A percentile compares a stretch with the other conserved stretches of the same genome.
phyloP scores from a whole-genome alignment of 768 basidiomycete species.

The Symmetrospora coprosmae region DNA sequence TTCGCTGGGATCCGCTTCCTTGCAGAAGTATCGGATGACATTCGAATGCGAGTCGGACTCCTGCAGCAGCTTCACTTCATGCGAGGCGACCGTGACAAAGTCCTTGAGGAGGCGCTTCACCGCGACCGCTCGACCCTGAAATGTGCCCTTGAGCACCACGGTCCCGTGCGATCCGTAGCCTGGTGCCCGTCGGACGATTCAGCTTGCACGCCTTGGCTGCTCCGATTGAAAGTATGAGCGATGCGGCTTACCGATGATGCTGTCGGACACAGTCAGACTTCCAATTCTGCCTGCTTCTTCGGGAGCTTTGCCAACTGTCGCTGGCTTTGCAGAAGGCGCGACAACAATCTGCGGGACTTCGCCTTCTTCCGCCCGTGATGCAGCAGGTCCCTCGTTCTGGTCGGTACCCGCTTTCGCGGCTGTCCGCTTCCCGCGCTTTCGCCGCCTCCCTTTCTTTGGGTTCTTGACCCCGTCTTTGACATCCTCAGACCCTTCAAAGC shows the following conservation, averaged over 20 bases:
- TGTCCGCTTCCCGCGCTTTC: constrained; percentile 25
- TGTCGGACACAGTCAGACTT: not conserved
- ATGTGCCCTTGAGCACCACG: constrained; percentile 79
- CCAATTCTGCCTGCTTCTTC: constrained; percentile 27
- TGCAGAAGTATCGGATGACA: constrained; percentile 95
- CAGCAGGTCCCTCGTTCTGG: too few relatives aligned
- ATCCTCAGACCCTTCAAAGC: constrained; percentile 26
- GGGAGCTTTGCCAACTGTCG: constrained; percentile 25
- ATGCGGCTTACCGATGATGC: constrained; percentile 36
- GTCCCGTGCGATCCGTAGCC: constrained; percentile 75
- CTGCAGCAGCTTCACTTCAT: constrained; percentile 86
- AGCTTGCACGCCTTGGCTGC: too few relatives aligned
- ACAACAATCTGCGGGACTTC: too few relatives aligned
- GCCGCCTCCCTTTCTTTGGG: constrained; percentile 26
- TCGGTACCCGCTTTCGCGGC: constrained; percentile 33
- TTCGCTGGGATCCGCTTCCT: constrained; percentile 65
- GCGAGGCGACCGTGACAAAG: constrained; percentile 82
- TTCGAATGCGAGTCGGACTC: constrained; percentile 97
- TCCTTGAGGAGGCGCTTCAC: constrained; percentile 90
- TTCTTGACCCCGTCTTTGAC: constrained; percentile 22
- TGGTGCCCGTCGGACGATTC: too few relatives aligned
- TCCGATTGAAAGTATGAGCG: too few relatives aligned
- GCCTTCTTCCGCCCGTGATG: too few relatives aligned
- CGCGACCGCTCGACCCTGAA: constrained; percentile 96
- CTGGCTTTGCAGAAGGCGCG: not conserved